Evolutionary conservation across 177 flowering plant species (phyloP), one percentile per base, ranked within the genome.

Genomic region (Vitis hybrid): DNA sequence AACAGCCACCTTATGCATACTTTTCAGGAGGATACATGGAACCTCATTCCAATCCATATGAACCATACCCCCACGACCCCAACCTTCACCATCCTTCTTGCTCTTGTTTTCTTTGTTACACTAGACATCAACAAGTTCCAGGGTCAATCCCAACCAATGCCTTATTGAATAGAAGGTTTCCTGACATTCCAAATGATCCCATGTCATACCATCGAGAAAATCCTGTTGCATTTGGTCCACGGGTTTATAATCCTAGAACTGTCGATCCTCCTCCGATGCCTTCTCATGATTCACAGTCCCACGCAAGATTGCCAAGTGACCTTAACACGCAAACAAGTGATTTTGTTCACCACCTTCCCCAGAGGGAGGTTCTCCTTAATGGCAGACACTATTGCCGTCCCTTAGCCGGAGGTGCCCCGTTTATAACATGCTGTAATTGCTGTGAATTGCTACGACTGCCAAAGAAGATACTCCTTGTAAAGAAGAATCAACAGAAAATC

Each of bases 331-430:
- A 78, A 17, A 71, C 78, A 52, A 79, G 76, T 72, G 83, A 79
- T 72, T 75, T 81, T 77, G 74, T 64, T 73, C 75, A 60, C 12
- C 57, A 50, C 58, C 83, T 59, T 61, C 84, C 79, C 67, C 82
- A 71, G 31, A 85, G 82, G 66, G 76, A 69, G 62, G 74, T 65
- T 8, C 47, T 65, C 51, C 74, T 78, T 17, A 77, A 81, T 68
- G 72, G 75, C 72, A 70, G 71, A n/a, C 82, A 67, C 13, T 69
- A 38, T 59, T 82, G 79, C 66, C 79, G 51, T 57, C 97, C 99
- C 1, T 47, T 89, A 17, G 84, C 84, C 15, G 88, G 92, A 70
- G 98, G 90, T 54, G 85, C 98, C 8, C 97, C 98, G 49, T 92
- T 91, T 73, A 38, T 92, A 20, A 74, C 86, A 4, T 95, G 98